These are phyloP conservation scores for Melaleuca alternifolia DNA, from an alignment of 345 rosid genomes.

Conservation along the genomic window DNA sequence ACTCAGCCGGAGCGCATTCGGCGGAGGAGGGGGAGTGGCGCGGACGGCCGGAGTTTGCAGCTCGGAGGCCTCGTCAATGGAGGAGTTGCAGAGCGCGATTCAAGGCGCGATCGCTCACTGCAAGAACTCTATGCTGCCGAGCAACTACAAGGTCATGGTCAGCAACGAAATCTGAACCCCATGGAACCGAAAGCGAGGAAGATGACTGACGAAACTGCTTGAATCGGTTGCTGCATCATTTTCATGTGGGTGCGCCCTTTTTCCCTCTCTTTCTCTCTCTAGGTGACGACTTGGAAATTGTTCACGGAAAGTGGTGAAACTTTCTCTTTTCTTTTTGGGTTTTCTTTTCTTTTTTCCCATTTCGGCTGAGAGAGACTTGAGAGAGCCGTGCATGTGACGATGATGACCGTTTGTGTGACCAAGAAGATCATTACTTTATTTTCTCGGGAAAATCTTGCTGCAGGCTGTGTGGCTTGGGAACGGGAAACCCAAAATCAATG, in stretches of 20 bases:
- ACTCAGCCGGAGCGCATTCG: constrained; percentile 27
- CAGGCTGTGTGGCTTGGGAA: neutral
- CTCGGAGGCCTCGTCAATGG: constrained; percentile 59
- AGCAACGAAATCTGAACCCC: neutral
- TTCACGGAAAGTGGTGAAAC: neutral
- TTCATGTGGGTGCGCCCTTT: neutral
- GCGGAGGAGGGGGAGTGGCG: neutral
- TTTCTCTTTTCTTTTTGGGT: neutral
- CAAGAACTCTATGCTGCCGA: constrained; percentile 8
- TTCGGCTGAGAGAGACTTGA: neutral
- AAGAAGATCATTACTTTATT: neutral
- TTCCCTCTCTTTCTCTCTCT: neutral
- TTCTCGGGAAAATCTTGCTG: neutral
- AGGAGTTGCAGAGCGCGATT: constrained; percentile 82
- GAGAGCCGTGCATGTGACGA: neutral
- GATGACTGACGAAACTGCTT: neutral
- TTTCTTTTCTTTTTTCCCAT: neutral
- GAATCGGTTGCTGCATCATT: neutral
- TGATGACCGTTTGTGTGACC: neutral
- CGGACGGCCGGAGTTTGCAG: neutral
- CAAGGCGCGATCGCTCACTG: constrained; percentile 62
- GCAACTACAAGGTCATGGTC: neutral
- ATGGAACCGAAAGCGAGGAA: neutral
- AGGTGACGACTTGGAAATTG: neutral
- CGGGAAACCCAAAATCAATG: neutral